Evolutionary conservation across 495 filamentous ascomycete genomes (phyloP).

Genomic region (Talaromyces trachyspermus): DNA sequence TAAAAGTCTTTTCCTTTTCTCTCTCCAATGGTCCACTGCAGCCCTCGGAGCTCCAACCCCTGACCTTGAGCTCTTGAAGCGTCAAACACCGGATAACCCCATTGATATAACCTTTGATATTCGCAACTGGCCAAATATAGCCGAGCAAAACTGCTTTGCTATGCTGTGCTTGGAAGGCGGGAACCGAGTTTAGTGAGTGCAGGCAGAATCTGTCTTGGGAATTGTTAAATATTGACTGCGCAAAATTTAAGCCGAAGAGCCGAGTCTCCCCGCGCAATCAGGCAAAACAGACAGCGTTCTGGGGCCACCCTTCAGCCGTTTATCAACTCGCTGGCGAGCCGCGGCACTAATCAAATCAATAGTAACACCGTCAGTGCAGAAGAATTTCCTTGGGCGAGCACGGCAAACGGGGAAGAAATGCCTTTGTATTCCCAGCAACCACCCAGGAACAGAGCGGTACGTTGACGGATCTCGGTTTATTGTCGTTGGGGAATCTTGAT

Average conservation of each 20-base stretch:
- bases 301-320: background rate
- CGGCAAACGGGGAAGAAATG: background rate
- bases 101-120: background rate
- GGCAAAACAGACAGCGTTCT: background rate
- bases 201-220: background rate
- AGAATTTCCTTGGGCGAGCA: background rate
- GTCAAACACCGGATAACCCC: background rate
- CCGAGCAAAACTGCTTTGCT: background rate
- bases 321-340: background rate
- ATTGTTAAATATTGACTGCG: background rate
- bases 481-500: too few relatives aligned
- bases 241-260: background rate
- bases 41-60: background rate
- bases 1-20: background rate
- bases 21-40: background rate
- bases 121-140: background rate
- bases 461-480: too few relatives aligned
- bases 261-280: background rate
- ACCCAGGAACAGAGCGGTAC: background rate
- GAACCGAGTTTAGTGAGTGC: background rate
- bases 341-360: background rate
- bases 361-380: background rate
- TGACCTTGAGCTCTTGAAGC: background rate
- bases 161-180: background rate
- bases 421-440: background rate